phyloP scores from a whole-genome alignment of 2,329 filamentous ascomycete species.

The Biscogniauxia mediterranea region DNA sequence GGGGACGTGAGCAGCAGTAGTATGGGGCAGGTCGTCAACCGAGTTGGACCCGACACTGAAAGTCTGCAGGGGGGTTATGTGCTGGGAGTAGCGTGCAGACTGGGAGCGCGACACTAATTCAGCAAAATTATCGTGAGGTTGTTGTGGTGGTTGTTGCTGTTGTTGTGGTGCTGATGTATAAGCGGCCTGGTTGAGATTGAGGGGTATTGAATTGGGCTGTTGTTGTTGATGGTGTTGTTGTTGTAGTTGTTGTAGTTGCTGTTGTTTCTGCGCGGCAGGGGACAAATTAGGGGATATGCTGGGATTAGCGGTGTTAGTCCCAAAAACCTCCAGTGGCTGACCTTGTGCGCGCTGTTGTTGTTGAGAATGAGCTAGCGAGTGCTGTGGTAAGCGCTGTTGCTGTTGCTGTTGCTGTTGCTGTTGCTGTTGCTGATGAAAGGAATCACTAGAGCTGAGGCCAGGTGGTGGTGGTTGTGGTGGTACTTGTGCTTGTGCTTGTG shows the following conservation, averaged over 20 bases:
- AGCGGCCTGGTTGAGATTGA: constrained; percentile 35
- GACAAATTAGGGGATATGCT: constrained; percentile 23
- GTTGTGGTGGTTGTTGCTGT: constrained; percentile 36
- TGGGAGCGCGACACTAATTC: constrained; percentile 51
- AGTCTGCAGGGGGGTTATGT: constrained; percentile 34
- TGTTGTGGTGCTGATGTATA: constrained; percentile 29
- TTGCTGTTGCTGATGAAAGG: constrained; percentile 37
- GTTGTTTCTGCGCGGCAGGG: constrained; percentile 19
- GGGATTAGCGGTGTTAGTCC: constrained; percentile 24
- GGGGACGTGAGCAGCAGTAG: constrained; percentile 26
- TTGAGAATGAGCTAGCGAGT: constrained; percentile 23
- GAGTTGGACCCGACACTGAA: constrained; percentile 40
- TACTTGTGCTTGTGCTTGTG: no score
- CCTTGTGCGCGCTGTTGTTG: constrained; percentile 23
- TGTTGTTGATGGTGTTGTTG: no score
- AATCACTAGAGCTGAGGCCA: constrained; percentile 47
- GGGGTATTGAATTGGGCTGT: constrained; percentile 31
- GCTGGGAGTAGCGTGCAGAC: constrained; percentile 47
- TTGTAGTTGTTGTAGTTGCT: no score
- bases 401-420: constrained; percentile 31
- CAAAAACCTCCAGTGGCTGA: constrained; percentile 27
- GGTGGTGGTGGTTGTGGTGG: constrained; percentile 7
- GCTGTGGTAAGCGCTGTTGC: constrained; percentile 27
- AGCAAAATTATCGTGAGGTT: constrained; percentile 43
- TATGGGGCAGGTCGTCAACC: constrained; percentile 41